Evolutionary conservation across 352 stramenopile species (phyloP).

Genomic region (Pythium graminicola): DNA sequence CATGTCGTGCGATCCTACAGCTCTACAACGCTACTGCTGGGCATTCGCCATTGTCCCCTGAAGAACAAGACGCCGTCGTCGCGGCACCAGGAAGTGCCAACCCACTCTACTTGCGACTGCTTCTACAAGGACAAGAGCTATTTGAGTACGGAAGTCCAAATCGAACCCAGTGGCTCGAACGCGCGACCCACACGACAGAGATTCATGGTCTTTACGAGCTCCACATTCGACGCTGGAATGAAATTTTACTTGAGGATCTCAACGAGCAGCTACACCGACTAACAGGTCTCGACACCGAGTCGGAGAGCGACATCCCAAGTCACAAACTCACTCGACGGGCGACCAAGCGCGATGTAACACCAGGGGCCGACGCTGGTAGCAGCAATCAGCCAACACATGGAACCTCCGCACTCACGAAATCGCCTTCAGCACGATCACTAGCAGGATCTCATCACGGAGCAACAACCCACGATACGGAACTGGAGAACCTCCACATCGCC

Average conservation of each 20-base stretch:
- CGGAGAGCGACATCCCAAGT: not conserved
- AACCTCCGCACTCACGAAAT: slow-evolving; percentile 5
- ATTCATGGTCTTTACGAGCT: slow-evolving; percentile 53
- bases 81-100: slow-evolving; percentile 50
- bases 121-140: slow-evolving; percentile 55
- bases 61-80: slow-evolving; percentile 44
- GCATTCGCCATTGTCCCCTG: slow-evolving; percentile 16
- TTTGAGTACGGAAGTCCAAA: slow-evolving; percentile 17
- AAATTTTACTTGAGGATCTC: slow-evolving; percentile 55
- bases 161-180: slow-evolving; percentile 40
- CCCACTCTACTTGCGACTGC: slow-evolving; percentile 54
- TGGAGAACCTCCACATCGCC: slow-evolving; percentile 40
- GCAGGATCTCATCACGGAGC: not conserved
- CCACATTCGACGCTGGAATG: slow-evolving; percentile 73
- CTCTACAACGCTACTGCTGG: slow-evolving; percentile 4
- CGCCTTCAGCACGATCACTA: slow-evolving; percentile 9
- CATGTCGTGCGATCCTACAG: slow-evolving; percentile 52
- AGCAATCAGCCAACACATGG: not conserved
- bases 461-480: no score
- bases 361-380: not conserved
- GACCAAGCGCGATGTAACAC: slow-evolving; percentile 21
- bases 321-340: slow-evolving; percentile 10
- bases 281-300: not conserved
- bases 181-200: slow-evolving; percentile 31
- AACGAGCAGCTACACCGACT: slow-evolving; percentile 26